Conservation (phyloP, 2,329 filamentous ascomycete species). For the Fusarium sp. region DNA sequence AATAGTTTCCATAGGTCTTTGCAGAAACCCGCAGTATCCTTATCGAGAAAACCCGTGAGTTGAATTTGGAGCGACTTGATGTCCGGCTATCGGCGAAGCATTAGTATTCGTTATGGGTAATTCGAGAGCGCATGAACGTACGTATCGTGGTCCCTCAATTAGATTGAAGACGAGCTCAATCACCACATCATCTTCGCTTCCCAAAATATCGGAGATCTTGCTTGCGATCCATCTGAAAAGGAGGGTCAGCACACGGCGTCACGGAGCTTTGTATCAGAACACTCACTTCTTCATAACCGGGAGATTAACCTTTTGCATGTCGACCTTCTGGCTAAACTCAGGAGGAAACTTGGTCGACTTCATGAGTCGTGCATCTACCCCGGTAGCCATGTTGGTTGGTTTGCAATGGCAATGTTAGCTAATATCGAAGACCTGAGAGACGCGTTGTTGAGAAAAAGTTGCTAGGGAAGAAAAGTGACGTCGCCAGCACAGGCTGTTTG, state of each 20-base stretch:
- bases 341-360: constrained; percentile 93
- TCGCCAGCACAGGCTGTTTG: constrained; percentile 40
- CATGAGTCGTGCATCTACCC: constrained; percentile 89
- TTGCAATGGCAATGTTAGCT: constrained; percentile 34
- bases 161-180: constrained; percentile 84
- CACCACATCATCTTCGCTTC: constrained; percentile 95
- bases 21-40: constrained; percentile 90
- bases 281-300: constrained; percentile 97
- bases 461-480: constrained; percentile 51
- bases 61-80: constrained; percentile 97
- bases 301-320: constrained; percentile 97
- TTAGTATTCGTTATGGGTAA: constrained; percentile 46
- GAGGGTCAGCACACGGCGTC: constrained; percentile 33
- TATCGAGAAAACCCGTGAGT: constrained; percentile 94
- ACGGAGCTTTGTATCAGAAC: constrained; percentile 8
- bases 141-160: constrained; percentile 81
- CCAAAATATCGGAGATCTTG: constrained; percentile 88
- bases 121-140: constrained; percentile 62
- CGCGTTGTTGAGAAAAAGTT: constrained; percentile 46
- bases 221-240: constrained; percentile 89
- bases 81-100: constrained; percentile 76
- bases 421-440: constrained; percentile 17
- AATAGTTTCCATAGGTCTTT: constrained; percentile 95
- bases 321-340: constrained; percentile 95
- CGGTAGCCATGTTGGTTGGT: constrained; percentile 77